Conservation (phyloP, 495 filamentous ascomycete species). For the Lichenothelia convexa region DNA sequence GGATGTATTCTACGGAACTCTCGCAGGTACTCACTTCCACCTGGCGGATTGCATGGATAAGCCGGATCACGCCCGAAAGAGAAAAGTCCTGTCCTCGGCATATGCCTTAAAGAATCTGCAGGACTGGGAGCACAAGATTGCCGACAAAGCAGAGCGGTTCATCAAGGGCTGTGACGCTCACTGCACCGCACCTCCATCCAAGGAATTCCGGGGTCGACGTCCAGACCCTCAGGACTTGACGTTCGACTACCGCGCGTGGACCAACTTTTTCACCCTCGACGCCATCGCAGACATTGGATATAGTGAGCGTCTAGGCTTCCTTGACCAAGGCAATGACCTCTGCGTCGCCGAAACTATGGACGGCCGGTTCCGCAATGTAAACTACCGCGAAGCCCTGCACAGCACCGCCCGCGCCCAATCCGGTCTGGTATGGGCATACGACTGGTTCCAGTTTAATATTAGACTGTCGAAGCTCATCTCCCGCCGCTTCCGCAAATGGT, state of each 20-base stretch:
- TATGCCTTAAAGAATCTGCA: slow-evolving; percentile 7
- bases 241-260: slow-evolving; percentile 6
- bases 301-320: slow-evolving; percentile 31
- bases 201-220: neutral
- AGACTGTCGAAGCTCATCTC: slow-evolving; percentile 2
- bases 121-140: slow-evolving; percentile 8
- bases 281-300: slow-evolving; percentile 14
- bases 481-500: slow-evolving; percentile 2
- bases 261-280: slow-evolving; percentile 1
- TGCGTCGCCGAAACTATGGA: slow-evolving; percentile 24
- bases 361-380: slow-evolving; percentile 22
- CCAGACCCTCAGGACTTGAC: slow-evolving; percentile 9
- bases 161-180: slow-evolving; percentile 6
- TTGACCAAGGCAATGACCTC: slow-evolving; percentile 28
- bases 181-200: slow-evolving; percentile 4
- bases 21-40: slow-evolving; percentile 8
- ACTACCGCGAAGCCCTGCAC: slow-evolving; percentile 28
- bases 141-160: slow-evolving; percentile 6
- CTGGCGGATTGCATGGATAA: slow-evolving; percentile 16
- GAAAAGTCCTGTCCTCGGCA: slow-evolving; percentile 6
- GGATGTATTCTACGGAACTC: slow-evolving; percentile 2
- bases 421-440: slow-evolving; percentile 28
- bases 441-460: slow-evolving; percentile 20
- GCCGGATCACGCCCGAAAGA: slow-evolving; percentile 17
- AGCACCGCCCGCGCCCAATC: slow-evolving; percentile 26